Percentiles rank a stretch among this genome's conserved stretches.
These are phyloP conservation scores for Blastobotrys apis DNA, from an alignment of 1,139 yeast species.

Conservation along the genomic window DNA sequence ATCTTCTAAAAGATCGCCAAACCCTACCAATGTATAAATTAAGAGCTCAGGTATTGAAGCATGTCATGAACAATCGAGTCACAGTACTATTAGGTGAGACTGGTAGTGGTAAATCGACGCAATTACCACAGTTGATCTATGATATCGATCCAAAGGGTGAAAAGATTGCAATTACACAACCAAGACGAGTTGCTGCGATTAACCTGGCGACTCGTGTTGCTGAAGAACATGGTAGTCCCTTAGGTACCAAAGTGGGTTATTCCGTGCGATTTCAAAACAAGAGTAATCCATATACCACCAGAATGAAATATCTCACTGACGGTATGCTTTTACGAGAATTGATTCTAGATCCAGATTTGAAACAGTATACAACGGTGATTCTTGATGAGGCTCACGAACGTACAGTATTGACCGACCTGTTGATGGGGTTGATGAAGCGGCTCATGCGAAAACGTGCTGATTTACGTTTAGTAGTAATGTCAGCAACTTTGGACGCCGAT, in stretches of 20 bases:
- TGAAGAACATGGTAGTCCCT: slow-evolving; percentile 64
- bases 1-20: slow-evolving; percentile 39
- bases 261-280: slow-evolving; percentile 80
- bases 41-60: slow-evolving; percentile 55
- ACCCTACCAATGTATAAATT: slow-evolving; percentile 75
- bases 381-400: slow-evolving; percentile 98
- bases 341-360: slow-evolving; percentile 65
- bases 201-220: slow-evolving; percentile 90
- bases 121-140: slow-evolving; percentile 73
- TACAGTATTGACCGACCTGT: slow-evolving; percentile 82
- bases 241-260: slow-evolving; percentile 86
- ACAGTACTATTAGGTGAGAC: slow-evolving; percentile 91
- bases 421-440: slow-evolving; percentile 80
- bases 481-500: slow-evolving; percentile 95
- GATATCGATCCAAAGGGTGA: slow-evolving; percentile 40
- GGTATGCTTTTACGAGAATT: slow-evolving; percentile 95
- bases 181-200: slow-evolving; percentile 96
- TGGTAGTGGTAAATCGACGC: slow-evolving; percentile 97
- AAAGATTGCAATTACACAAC: slow-evolving; percentile 88
- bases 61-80: slow-evolving; percentile 55
- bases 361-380: slow-evolving; percentile 69
- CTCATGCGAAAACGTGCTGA: slow-evolving; percentile 40
- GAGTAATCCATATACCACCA: slow-evolving; percentile 48
- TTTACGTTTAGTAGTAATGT: slow-evolving; percentile 69
- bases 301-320: slow-evolving; percentile 83